Conservation (phyloP, 331 rosid genomes). For the Malus hybrid region DNA sequence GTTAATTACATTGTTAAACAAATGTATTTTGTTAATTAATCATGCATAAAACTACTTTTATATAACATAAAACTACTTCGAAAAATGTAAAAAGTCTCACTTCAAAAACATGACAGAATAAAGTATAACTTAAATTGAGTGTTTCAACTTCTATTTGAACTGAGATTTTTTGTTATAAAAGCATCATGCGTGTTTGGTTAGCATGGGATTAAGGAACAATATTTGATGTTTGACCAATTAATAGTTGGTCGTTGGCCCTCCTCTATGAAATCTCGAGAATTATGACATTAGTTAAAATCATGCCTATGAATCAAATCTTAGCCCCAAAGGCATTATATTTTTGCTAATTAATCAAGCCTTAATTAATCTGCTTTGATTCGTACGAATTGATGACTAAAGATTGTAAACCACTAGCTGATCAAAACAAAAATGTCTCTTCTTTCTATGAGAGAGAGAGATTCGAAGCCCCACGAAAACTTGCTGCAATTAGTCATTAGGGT, state of each 20-base stretch:
- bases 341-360: not conserved
- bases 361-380: not conserved
- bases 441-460: no score
- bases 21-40: not conserved
- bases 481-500: constrained; percentile 1
- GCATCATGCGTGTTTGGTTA: not conserved
- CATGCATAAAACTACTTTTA: no score
- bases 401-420: not conserved
- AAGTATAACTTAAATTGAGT: no score
- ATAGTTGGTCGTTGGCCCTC: not conserved
- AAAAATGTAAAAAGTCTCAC: not conserved
- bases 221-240: not conserved
- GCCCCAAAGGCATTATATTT: constrained; percentile 5
- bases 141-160: not conserved
- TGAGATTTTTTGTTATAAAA: not conserved
- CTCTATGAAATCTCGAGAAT: no score
- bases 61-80: no score
- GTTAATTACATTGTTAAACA: no score
- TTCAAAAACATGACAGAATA: not conserved
- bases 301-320: not conserved
- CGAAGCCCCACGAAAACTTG: constrained; percentile 1
- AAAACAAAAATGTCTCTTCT: not conserved
- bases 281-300: not conserved
- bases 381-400: constrained; percentile 11
- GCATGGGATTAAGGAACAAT: not conserved